Base-by-base conservation (phyloP, 2,329 filamentous ascomycete species). In the Diaporthe sp. region DNA sequence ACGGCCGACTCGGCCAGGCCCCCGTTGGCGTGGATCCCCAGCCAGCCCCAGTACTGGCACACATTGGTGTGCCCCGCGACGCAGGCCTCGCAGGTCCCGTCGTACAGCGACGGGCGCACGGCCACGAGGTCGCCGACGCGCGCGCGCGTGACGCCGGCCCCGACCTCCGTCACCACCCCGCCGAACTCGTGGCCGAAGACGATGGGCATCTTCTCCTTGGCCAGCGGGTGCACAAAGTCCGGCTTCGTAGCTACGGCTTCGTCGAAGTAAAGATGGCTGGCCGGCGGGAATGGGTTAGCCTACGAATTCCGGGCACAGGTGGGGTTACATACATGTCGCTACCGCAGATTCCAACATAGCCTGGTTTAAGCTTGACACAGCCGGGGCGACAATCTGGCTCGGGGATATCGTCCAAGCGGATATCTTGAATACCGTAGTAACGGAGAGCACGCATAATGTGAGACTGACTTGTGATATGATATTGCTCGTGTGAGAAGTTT, bases 101-200 rank as follows among this genome's bases (percentile, higher is more conserved):
- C 91, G 78, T 84, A 88, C 53, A 92, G 84, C 3, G 87, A 90
- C 3, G 91, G 91, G 76, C 90, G 88, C 17, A 92, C 84, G 8
- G 87, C 88, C 28, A 91, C 89, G 28, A 85, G 84, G 77, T 92
- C 87, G 10, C 91, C 91, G 7, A 88, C 80, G 44, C 85, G 83
- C 60, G 91, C 82, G 7, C 80, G 78, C 0, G 78, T 81, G 6
- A 90, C 87, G 4, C 83, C 84, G 1, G 83, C 78, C 0, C 90
- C 90, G n/a, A 92, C 82, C 78, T 92, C 89, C 13, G 87, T 85
- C 49, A 93, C 83, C 2, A 87, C 87, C 22, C 91, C 91, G n/a
- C 87, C 89, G 82, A 93, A 90, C 79, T 93, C 92, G 79, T 93
- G 91, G 53, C 92, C 91, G 42, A 93, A 84, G 2, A 86, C 90